Conservation (phyloP, 495 filamentous ascomycete genomes). For the Lophium mytilinum region DNA sequence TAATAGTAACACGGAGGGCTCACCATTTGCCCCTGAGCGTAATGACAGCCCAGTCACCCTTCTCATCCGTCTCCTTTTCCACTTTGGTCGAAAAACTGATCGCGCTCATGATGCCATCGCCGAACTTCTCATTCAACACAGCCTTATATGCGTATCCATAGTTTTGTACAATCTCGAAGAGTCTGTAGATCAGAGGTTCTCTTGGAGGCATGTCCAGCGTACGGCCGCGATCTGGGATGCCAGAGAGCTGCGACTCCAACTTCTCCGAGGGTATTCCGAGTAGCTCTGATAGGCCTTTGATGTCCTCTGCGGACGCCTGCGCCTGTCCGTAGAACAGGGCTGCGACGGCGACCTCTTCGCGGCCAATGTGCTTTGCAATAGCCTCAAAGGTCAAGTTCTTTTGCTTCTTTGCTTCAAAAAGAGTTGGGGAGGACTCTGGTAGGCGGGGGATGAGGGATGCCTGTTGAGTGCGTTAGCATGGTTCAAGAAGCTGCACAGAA, state of each 20-base stretch:
- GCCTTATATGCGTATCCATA: conserved; percentile 98
- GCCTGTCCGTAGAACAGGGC: conserved; percentile 95
- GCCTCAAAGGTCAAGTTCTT: conserved; percentile 71
- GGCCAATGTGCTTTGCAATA: conserved; percentile 68
- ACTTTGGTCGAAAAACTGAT: conserved; percentile 90
- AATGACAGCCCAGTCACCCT: conserved; percentile 86
- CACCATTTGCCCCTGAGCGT: conserved; percentile 92
- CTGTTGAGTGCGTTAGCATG: conserved; percentile 7
- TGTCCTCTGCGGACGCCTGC: conserved; percentile 68
- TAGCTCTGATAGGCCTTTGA: conserved; percentile 58
- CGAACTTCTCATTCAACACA: conserved; percentile 96
- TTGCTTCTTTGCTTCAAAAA: conserved; percentile 77
- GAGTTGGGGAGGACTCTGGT: conserved; percentile 59
- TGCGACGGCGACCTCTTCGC: conserved; percentile 82
- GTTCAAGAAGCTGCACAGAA: not conserved
- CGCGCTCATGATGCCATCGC: conserved; percentile 97
- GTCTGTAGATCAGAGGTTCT: conserved; percentile 86
- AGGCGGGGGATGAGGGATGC: conserved; percentile 42
- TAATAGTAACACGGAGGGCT: conserved; percentile 26
- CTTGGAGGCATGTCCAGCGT: conserved; percentile 86
- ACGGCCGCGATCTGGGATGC: conserved; percentile 77
- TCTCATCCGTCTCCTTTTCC: conserved; percentile 86
- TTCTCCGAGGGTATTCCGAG: conserved; percentile 52
- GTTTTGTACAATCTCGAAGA: conserved; percentile 97
- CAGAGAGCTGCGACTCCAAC: conserved; percentile 56